phyloP scores from a whole-genome alignment of 2,329 filamentous ascomycete genomes.

The Sordariomycetes sp. region DNA sequence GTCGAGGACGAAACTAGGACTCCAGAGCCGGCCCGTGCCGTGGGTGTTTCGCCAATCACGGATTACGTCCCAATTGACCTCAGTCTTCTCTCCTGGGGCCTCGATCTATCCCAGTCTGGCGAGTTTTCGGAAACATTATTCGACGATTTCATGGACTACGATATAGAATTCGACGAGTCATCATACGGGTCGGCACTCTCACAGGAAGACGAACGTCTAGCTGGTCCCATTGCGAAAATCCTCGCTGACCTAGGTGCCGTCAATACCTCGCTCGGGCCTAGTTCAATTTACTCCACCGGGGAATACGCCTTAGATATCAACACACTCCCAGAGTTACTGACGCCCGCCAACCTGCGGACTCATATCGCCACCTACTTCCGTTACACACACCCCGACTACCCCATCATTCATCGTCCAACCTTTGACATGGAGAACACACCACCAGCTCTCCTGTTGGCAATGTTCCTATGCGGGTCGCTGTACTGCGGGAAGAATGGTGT shows the following conservation, averaged over 20 bases:
- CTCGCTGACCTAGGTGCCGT: not conserved
- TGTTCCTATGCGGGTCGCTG: slow-evolving; percentile 1
- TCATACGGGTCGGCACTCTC: not conserved
- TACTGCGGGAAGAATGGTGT: not conserved
- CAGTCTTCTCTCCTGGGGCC: not conserved
- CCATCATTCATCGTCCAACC: not conserved
- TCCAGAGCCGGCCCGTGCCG: not conserved
- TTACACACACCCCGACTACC: not conserved
- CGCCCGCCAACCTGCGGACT: not conserved
- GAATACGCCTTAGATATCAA: not conserved
- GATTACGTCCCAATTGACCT: not conserved
- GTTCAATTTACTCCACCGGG: not conserved
- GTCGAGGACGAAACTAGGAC: not conserved
- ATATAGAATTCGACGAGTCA: not conserved
- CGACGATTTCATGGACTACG: not conserved
- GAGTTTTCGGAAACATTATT: not conserved
- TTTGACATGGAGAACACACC: not conserved
- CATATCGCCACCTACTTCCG: not conserved
- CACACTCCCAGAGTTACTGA: not conserved
- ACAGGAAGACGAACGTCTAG: not conserved
- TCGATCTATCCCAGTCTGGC: not conserved
- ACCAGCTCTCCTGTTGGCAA: not conserved
- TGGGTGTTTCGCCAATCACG: not conserved
- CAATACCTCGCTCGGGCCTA: not conserved
- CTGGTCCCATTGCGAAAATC: not conserved